Percentiles rank a stretch among this genome's conserved stretches.
Evolutionary conservation across 208 protist species (phyloP).

Genomic region (Trypanosoma scelopori): DNA sequence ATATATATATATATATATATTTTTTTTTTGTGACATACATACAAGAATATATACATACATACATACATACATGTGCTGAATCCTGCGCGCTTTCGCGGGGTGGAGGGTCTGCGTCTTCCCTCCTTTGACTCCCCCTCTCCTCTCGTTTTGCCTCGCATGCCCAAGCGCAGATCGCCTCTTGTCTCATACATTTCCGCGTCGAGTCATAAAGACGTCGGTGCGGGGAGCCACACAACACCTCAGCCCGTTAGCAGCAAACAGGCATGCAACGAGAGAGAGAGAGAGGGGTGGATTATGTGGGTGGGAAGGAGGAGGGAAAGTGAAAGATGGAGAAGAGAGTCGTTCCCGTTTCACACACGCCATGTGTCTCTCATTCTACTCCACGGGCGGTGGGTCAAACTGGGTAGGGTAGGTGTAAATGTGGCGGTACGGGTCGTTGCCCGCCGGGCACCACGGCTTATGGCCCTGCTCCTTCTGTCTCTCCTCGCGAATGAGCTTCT

Average conservation of each 20-base stretch:
- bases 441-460: constrained; percentile 75
- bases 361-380: constrained; percentile 12
- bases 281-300: too few species aligned
- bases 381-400: constrained; percentile 67
- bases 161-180: not conserved
- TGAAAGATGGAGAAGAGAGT: too few species aligned
- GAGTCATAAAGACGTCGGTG: too few species aligned
- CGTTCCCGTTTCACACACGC: too few species aligned
- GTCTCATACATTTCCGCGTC: not conserved
- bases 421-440: constrained; percentile 73
- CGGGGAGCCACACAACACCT: too few species aligned
- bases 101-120: not conserved
- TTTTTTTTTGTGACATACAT: not conserved
- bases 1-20: not conserved
- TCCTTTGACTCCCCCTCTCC: not conserved
- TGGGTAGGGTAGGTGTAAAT: constrained; percentile 76
- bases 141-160: constrained; percentile 3
- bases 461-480: constrained; percentile 58
- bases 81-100: not conserved
- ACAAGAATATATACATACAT: constrained; percentile 8
- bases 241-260: too few species aligned
- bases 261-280: too few species aligned
- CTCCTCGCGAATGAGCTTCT: constrained; percentile 58
- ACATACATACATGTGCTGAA: not conserved
- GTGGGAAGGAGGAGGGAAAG: too few species aligned